A percentile compares a stretch with the other conserved stretches of the same genome.
Evolutionary conservation across 352 stramenopile species (phyloP).

Genomic region (Globisporangium megalacanthum): DNA sequence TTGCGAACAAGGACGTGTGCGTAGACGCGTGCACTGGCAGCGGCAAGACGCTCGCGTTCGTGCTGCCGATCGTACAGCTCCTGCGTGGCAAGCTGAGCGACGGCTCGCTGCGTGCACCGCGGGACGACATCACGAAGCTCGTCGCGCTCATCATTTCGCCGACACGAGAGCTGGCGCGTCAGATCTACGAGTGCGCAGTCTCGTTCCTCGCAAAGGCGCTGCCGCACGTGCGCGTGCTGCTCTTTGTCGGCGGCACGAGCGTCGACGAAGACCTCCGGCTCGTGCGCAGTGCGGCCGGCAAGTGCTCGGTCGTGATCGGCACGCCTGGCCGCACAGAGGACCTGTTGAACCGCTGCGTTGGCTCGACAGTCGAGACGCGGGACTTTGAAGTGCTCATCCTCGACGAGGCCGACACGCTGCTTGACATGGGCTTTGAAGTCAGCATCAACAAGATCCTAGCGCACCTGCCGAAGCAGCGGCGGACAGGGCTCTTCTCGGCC

Average conservation of each 20-base stretch:
- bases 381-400: slow-evolving; percentile 98
- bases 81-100: slow-evolving; percentile 64
- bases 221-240: slow-evolving; percentile 61
- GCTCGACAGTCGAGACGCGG: slow-evolving; percentile 75
- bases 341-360: slow-evolving; percentile 81
- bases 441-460: slow-evolving; percentile 95
- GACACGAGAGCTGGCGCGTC: slow-evolving; percentile 83
- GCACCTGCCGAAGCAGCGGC: slow-evolving; percentile 95
- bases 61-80: slow-evolving; percentile 92
- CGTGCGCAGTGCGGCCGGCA: slow-evolving; percentile 49
- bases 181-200: slow-evolving; percentile 75
- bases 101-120: slow-evolving; percentile 47
- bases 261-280: slow-evolving; percentile 80
- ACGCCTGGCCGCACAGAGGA: slow-evolving; percentile 84
- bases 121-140: slow-evolving; percentile 62
- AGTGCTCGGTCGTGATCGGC: slow-evolving; percentile 72
- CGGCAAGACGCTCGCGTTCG: slow-evolving; percentile 94
- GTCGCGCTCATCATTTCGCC: slow-evolving; percentile 84
- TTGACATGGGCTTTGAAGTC: slow-evolving; percentile 97
- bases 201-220: slow-evolving; percentile 62
- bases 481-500: slow-evolving; percentile 91
- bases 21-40: slow-evolving; percentile 94
- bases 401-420: slow-evolving; percentile 98
- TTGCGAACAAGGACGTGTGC: slow-evolving; percentile 93
- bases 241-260: slow-evolving; percentile 89